Percentiles rank a stretch among this genome's conserved stretches.
Conservation (phyloP, 352 stramenopile genomes). For the Phytophthora tentaculata region DNA sequence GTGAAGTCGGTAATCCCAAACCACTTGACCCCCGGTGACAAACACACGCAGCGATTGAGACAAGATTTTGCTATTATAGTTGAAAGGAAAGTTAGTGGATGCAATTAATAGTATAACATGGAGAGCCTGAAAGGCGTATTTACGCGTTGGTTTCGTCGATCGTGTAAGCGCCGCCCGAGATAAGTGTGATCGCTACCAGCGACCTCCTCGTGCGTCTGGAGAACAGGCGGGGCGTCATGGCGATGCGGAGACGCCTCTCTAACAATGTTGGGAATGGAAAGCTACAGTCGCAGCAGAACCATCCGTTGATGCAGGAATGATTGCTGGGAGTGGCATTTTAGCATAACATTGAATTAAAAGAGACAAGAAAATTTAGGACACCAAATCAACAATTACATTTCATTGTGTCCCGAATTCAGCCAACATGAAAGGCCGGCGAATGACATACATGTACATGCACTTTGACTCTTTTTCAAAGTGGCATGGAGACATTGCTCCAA, state of each 20-base stretch:
- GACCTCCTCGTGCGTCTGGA: conserved; percentile 15
- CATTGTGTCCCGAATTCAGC: background rate
- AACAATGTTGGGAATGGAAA: background rate
- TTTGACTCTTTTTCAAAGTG: background rate
- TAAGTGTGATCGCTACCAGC: conserved; percentile 31
- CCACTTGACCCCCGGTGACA: conserved; percentile 43
- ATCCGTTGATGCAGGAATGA: conserved; percentile 6
- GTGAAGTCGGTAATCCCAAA: conserved; percentile 63
- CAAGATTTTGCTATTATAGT: conserved; percentile 62
- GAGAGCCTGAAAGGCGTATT: background rate
- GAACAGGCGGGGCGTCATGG: conserved; percentile 28
- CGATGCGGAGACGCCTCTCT: background rate
- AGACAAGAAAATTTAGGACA: background rate
- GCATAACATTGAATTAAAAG: background rate
- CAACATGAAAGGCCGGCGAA: background rate
- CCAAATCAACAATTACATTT: background rate
- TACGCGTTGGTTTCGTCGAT: conserved; percentile 63
- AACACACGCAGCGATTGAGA: conserved; percentile 73
- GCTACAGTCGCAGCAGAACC: background rate
- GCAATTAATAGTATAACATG: background rate
- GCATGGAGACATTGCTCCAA: background rate
- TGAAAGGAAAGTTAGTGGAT: background rate
- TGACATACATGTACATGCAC: background rate
- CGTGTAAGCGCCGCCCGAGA: conserved; percentile 44
- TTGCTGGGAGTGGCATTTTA: conserved; percentile 7